Evolutionary conservation across 306 rosid genomes (phyloP), one percentile per base, ranked within the genome.

Genomic region (Dalbergia cochinchinensis): DNA sequence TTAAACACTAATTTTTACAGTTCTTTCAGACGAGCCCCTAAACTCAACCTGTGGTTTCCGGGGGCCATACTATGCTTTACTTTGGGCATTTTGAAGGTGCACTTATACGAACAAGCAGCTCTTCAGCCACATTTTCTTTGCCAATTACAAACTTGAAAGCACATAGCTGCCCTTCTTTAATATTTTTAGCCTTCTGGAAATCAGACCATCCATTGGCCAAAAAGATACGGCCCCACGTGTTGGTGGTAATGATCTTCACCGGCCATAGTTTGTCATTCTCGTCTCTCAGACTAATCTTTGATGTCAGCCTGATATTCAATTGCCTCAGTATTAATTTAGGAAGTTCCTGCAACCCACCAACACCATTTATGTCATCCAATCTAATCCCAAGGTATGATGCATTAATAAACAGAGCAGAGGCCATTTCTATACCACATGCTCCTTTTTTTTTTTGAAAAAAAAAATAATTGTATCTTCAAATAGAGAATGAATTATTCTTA

Each of bases 291-390:
- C 7, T 53, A 22, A 65, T 39, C 14, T 11, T 22, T 18, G 34
- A 1, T 0, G 0, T 15, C 18, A 77, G 12, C 16, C 10, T 54
- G 5, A 65, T 65, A 15, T 39, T 54, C 65, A 10, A 50, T 35
- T 37, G 4, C 15, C 0, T 18, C n/a, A 64, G 6, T 69, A 65
- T 0, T 65, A 4, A 1, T 37, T 26, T 14, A 50, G 73, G 80
- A 51, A 76, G 0, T 37, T 76, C 81, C 74, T 77, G 44, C 81
- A 77, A 8, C n/a, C 67, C 65, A 61, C 65, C 53, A 76, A 18
- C n/a, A 2, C 16, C 16, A 50, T 12, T 18, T n/a, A 45, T 31
- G 44, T 72, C 76, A 71, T 71, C 64, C 47, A 37, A 33, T 53
- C 48, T 5, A 51, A 69, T 47, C 74, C 16, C 39, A 62, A 62